Evolutionary conservation across 2,329 filamentous ascomycete species (phyloP).

Genomic region (Aplosporella prunicola): DNA sequence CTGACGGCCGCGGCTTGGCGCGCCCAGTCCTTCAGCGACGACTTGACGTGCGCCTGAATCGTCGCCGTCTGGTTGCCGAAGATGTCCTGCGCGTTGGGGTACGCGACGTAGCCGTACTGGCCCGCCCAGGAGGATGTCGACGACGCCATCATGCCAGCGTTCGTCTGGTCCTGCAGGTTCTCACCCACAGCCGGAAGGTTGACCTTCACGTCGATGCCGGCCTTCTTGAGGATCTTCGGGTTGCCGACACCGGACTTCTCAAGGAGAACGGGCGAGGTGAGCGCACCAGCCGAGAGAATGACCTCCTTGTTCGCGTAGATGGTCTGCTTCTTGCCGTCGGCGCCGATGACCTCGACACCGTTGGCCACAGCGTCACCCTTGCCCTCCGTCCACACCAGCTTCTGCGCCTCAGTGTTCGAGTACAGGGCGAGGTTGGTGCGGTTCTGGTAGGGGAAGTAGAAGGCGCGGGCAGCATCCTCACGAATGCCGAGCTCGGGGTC

Average conservation of each 20-base stretch:
- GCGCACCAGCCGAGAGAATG: constrained; percentile 27
- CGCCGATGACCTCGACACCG: constrained; percentile 20
- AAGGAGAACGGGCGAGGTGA: constrained; percentile 25
- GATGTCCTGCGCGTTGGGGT: constrained; percentile 26
- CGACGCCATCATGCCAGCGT: constrained; percentile 19
- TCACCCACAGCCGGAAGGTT: constrained; percentile 24
- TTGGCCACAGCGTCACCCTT: constrained; percentile 13
- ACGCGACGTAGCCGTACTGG: constrained; percentile 29
- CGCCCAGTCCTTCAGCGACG: constrained; percentile 2
- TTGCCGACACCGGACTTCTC: constrained; percentile 31
- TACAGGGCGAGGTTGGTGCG: constrained; percentile 36
- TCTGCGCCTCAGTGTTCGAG: constrained; percentile 33
- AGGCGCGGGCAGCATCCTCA: constrained; percentile 39
- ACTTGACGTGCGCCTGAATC: constrained; percentile 15
- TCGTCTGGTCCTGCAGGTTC: constrained; percentile 28
- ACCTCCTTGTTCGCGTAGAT: constrained; percentile 21
- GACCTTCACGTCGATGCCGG: constrained; percentile 21
- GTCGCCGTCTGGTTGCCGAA: constrained; percentile 21
- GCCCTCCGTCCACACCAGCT: constrained; percentile 27
- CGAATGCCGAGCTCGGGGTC: constrained; percentile 30
- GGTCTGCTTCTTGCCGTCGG: constrained; percentile 14
- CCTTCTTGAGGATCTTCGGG: constrained; percentile 16
- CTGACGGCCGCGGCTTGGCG: not conserved
- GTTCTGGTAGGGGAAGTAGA: constrained; percentile 33
- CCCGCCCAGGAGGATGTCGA: constrained; percentile 27